Evolutionary conservation across 2,329 filamentous ascomycete species (phyloP).

Genomic region (Harringtonia aguacate): DNA sequence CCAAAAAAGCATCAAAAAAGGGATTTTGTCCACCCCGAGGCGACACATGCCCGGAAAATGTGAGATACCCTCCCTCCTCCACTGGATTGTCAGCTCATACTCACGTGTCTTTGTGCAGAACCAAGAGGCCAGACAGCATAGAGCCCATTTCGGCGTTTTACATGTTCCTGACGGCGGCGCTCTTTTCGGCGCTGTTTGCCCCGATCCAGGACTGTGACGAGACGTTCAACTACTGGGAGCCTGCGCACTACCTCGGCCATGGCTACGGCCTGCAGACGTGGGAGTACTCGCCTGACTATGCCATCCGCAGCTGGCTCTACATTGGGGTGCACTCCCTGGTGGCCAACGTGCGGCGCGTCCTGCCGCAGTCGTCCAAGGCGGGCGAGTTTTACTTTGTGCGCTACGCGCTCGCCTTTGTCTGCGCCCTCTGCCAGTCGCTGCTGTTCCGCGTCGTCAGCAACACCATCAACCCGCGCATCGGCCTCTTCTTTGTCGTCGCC

Average conservation of each 20-base stretch:
- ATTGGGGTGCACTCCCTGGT: conserved; percentile 66
- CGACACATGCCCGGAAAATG: conserved; percentile 42
- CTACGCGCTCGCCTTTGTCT: conserved; percentile 60
- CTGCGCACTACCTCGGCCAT: conserved; percentile 85
- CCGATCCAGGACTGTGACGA: conserved; percentile 98
- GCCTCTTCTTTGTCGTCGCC: conserved; percentile 70
- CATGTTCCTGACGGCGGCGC: conserved; percentile 62
- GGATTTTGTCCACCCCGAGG: conserved; percentile 36
- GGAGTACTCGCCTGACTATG: conserved; percentile 94
- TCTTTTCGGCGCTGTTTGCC: conserved; percentile 67
- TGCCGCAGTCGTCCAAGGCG: conserved; percentile 51
- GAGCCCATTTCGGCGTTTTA: conserved; percentile 71
- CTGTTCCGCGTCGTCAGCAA: conserved; percentile 69
- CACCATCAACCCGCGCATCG: conserved; percentile 72
- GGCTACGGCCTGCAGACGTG: conserved; percentile 93
- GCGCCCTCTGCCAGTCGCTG: conserved; percentile 71
- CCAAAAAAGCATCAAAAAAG: conserved; percentile 21
- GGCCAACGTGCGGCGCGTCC: conserved; percentile 54
- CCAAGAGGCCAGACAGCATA: conserved; percentile 47
- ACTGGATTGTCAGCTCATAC: neutral
- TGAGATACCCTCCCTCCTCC: conserved; percentile 13
- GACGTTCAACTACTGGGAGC: conserved; percentile 99
- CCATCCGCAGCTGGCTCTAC: conserved; percentile 93
- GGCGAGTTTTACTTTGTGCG: conserved; percentile 84
- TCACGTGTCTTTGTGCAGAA: conserved; percentile 19